Percentiles rank a stretch among this genome's conserved stretches.
phyloP scores from a whole-genome alignment of 1,284 basidiomycete genomes.

The Tausonia pullulans region DNA sequence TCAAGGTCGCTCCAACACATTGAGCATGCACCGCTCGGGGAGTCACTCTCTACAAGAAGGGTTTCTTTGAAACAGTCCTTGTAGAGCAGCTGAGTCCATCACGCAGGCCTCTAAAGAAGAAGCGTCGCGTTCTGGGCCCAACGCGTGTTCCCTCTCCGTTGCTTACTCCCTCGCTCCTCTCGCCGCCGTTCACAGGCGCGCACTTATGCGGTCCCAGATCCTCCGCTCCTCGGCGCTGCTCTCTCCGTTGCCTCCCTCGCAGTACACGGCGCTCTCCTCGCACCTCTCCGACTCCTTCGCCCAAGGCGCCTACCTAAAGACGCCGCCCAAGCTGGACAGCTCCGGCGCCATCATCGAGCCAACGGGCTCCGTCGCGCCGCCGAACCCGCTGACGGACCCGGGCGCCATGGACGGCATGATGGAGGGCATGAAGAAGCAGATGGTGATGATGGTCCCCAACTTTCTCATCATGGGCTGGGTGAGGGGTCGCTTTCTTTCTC shows the following conservation, averaged over 20 bases:
- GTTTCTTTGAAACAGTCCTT: too few relatives aligned
- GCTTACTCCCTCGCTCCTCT: neutral
- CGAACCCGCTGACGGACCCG: constrained; percentile 65
- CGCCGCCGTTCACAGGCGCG: constrained; percentile 49
- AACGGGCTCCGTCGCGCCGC: constrained; percentile 43
- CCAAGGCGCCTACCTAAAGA: constrained; percentile 70
- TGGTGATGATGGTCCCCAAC: constrained; percentile 86
- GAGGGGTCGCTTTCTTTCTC: constrained; percentile 67
- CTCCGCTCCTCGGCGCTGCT: constrained; percentile 66
- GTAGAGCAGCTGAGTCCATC: too few relatives aligned
- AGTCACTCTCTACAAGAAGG: too few relatives aligned
- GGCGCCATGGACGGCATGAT: constrained; percentile 96
- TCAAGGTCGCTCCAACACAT: too few relatives aligned
- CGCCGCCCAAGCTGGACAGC: constrained; percentile 49
- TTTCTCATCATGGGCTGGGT: constrained; percentile 99
- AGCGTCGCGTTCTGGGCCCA: too few relatives aligned
- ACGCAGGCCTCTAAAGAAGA: too few relatives aligned
- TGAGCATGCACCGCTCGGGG: too few relatives aligned
- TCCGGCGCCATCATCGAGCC: constrained; percentile 29
- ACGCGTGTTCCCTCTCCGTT: too few relatives aligned
- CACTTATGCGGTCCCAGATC: constrained; percentile 67
- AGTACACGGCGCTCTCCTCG: constrained; percentile 64
- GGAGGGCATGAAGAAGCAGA: constrained; percentile 97
- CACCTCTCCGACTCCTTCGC: constrained; percentile 58
- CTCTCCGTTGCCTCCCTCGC: constrained; percentile 63